Evolutionary conservation across 2,329 filamentous ascomycete genomes (phyloP), one percentile per base, ranked within the genome.

Genomic region (Aspergillus flavus): DNA sequence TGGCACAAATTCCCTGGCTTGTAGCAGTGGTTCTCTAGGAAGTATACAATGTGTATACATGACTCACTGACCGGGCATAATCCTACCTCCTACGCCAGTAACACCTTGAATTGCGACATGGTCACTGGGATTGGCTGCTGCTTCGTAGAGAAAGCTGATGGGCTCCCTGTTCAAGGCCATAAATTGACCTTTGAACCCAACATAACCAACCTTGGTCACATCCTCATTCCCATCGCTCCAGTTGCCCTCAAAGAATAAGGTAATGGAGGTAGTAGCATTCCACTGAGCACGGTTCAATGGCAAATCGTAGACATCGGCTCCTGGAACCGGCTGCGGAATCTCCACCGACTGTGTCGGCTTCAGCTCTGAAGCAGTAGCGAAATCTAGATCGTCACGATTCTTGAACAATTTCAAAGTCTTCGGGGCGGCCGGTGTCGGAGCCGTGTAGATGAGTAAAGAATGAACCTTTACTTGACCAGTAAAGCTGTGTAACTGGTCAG

Each of bases 121-220:
- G 80, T 99, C 95, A 54, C 82, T 87, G 14, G 94, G 95, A 77
- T 97, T 97, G 41, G 95, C 91, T 30, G 94, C 94, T 21, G 93
- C 91, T 84, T 99, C 95, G 78, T 98, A 99, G 64, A 97, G 73
- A 71, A 98, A 94, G 69, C 91, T 93, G 7, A 91, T 83, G 1
- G 95, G 93, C 75, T 94, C 92, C 61, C 90, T 85, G 54, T 90
- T 95, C 73, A 96, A 79, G 75, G 89, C 88, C 86, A 95, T 95
- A 85, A 93, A 98, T 79, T 97, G 92, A 28, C 95, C 95, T 80
- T 92, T 94, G 82, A 99, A 98, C 1, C 92, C 95, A 61, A 98
- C 67, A 79, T 97, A 99, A 65, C 84, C 89, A 2, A 98, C 77
- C 56, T 88, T 85, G 52, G 92, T 94, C 61, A 90, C 88, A 61